Percentiles rank a stretch among this genome's conserved stretches.
Evolutionary conservation across 2,329 filamentous ascomycete species (phyloP).

Genomic region (Diaporthe eres): DNA sequence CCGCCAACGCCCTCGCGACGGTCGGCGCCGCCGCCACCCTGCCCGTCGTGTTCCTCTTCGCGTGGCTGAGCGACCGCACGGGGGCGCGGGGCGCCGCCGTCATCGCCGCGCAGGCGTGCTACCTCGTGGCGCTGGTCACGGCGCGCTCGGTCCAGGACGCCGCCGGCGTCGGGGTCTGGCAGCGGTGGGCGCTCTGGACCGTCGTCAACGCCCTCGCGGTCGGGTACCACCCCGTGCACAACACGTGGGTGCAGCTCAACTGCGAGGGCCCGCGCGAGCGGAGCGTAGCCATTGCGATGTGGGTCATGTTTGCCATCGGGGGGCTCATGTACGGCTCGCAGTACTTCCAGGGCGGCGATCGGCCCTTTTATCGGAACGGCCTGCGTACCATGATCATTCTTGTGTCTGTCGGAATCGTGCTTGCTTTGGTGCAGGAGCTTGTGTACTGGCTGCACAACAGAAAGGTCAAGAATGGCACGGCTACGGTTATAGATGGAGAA

Average conservation of each 20-base stretch:
- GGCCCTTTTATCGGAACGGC: constrained; percentile 38
- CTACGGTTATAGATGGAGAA: neutral
- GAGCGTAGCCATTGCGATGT: constrained; percentile 62
- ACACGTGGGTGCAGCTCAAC: constrained; percentile 67
- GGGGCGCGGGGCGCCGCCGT: constrained; percentile 60
- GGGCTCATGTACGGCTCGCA: constrained; percentile 48
- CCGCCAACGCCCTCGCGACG: constrained; percentile 63
- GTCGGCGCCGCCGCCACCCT: constrained; percentile 60
- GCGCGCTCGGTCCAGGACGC: constrained; percentile 57
- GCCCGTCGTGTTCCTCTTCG: constrained; percentile 62
- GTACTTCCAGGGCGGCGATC: constrained; percentile 45
- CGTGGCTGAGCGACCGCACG: constrained; percentile 62
- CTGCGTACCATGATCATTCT: constrained; percentile 16
- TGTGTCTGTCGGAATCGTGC: constrained; percentile 3
- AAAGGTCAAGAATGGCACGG: neutral
- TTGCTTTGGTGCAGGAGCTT: constrained; percentile 25
- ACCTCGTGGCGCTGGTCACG: constrained; percentile 60
- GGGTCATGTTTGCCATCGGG: constrained; percentile 46
- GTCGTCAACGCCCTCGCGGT: constrained; percentile 65
- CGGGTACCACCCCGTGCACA: constrained; percentile 67
- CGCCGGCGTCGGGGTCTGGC: constrained; percentile 59
- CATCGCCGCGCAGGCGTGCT: constrained; percentile 59
- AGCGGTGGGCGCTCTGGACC: constrained; percentile 65
- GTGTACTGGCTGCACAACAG: constrained; percentile 33
- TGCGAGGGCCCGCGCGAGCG: constrained; percentile 61